Conservation (phyloP, 345 rosid species). For the Isatis tinctoria region DNA sequence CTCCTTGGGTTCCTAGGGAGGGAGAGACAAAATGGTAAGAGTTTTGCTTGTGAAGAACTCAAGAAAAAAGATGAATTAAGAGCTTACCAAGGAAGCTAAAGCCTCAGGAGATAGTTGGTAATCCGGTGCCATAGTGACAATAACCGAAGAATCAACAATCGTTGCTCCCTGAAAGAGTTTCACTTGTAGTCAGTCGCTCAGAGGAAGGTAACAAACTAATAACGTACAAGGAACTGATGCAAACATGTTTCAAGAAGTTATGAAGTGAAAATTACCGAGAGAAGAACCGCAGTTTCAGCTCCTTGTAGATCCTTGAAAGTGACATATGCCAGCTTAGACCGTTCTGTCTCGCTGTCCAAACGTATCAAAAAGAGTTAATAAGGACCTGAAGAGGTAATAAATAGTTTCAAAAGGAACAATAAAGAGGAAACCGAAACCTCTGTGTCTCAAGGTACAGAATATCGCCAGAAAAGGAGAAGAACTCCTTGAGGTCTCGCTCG, state of each 20-base stretch:
- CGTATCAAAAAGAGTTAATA: slow-evolving; percentile 5
- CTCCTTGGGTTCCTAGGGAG: slow-evolving; percentile 42
- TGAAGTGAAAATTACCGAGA: slow-evolving; percentile 51
- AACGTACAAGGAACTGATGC: not conserved
- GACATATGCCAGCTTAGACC: slow-evolving; percentile 66
- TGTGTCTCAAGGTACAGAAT: slow-evolving; percentile 61
- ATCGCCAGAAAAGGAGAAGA: slow-evolving; percentile 86
- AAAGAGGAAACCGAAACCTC: slow-evolving; percentile 37
- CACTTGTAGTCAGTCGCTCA: not conserved
- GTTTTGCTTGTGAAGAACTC: not conserved
- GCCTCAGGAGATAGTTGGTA: slow-evolving; percentile 82
- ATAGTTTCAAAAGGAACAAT: not conserved
- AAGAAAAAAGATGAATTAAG: not conserved
- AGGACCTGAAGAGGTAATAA: not conserved
- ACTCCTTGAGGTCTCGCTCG: slow-evolving; percentile 64
- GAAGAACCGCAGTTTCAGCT: slow-evolving; percentile 87
- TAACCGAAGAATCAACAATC: slow-evolving; percentile 77
- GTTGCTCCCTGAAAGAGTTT: slow-evolving; percentile 66
- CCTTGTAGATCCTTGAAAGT: slow-evolving; percentile 88
- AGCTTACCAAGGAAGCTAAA: slow-evolving; percentile 52
- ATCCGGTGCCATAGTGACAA: slow-evolving; percentile 60
- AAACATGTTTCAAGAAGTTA: not conserved
- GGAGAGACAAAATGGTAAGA: slow-evolving; percentile 10
- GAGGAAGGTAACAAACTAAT: not conserved
- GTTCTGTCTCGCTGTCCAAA: slow-evolving; percentile 57